Percentiles rank a stretch among this genome's conserved stretches.
Conservation (phyloP, 768 basidiomycete genomes). For the Termitomyces sp. region DNA sequence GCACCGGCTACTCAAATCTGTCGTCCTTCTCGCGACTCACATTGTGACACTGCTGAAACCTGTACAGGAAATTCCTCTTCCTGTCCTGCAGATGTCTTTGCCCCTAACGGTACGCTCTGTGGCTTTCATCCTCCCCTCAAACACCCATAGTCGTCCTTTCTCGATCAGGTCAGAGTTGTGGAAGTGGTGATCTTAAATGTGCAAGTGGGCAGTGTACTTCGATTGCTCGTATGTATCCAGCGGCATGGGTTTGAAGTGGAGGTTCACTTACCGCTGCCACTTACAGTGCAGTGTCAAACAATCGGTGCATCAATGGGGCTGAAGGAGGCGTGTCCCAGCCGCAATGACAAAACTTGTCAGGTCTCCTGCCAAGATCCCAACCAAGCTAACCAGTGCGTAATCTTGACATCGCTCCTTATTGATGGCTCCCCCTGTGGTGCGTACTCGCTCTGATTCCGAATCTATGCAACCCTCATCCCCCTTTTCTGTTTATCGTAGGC, state of each 20-base stretch:
- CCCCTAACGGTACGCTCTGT: constrained; percentile 54
- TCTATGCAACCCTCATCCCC: constrained; percentile 4
- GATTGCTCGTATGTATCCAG: constrained; percentile 46
- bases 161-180: constrained; percentile 59
- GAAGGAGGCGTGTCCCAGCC: constrained; percentile 48
- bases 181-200: constrained; percentile 59
- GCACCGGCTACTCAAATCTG: constrained; percentile 69
- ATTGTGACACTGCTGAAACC: constrained; percentile 69
- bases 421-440: constrained; percentile 84
- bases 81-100: constrained; percentile 65
- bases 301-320: constrained; percentile 9
- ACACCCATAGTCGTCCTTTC: constrained; percentile 8
- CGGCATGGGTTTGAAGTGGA: not conserved
- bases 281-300: constrained; percentile 59
- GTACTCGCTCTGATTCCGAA: constrained; percentile 20
- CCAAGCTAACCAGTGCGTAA: constrained; percentile 56
- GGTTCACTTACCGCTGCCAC: not conserved
- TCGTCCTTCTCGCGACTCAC: constrained; percentile 58
- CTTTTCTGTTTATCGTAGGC: constrained; percentile 35
- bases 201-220: constrained; percentile 82
- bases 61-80: constrained; percentile 73
- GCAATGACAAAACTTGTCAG: constrained; percentile 64
- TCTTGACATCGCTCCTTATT: constrained; percentile 66
- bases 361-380: constrained; percentile 79
- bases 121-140: not conserved